These are phyloP conservation scores for Basidiobolus meristosporus DNA, from an alignment of 371 early-diverging fungal species.

Conservation along the genomic window DNA sequence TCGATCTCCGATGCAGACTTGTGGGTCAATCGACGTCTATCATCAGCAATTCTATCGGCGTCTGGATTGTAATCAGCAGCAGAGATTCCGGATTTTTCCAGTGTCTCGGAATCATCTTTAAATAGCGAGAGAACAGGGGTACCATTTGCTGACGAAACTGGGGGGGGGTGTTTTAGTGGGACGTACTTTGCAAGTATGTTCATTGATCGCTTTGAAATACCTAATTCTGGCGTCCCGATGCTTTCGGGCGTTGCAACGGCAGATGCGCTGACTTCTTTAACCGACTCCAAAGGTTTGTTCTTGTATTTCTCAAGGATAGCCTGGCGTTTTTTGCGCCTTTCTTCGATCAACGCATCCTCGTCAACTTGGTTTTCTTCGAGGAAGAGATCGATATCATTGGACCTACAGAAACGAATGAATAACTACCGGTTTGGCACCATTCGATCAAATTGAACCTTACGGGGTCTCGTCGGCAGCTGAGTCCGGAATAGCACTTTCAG, in stretches of 20 bases:
- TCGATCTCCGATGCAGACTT: conserved; percentile 19
- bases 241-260: not conserved
- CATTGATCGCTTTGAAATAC: not conserved
- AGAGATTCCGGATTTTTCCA: conserved; percentile 12
- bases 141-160: conserved; percentile 1
- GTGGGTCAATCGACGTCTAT: conserved; percentile 9
- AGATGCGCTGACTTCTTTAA: conserved; percentile 2
- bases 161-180: not conserved
- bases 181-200: not conserved
- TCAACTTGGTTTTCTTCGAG: conserved; percentile 24
- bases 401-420: no score
- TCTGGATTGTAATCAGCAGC: conserved; percentile 64
- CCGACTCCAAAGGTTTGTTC: conserved; percentile 7
- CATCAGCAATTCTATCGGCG: conserved; percentile 19
- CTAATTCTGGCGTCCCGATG: not conserved
- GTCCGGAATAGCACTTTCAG: no score
- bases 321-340: conserved; percentile 45
- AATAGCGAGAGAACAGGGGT: conserved; percentile 2
- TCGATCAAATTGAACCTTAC: no score
- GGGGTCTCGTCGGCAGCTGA: no score
- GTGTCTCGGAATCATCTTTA: conserved; percentile 17
- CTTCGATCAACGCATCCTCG: conserved; percentile 55
- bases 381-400: conserved; percentile 23
- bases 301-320: conserved; percentile 45
- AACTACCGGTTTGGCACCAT: no score